phyloP scores from a whole-genome alignment of 2,329 filamentous ascomycete species.

The Fusarium sororula region DNA sequence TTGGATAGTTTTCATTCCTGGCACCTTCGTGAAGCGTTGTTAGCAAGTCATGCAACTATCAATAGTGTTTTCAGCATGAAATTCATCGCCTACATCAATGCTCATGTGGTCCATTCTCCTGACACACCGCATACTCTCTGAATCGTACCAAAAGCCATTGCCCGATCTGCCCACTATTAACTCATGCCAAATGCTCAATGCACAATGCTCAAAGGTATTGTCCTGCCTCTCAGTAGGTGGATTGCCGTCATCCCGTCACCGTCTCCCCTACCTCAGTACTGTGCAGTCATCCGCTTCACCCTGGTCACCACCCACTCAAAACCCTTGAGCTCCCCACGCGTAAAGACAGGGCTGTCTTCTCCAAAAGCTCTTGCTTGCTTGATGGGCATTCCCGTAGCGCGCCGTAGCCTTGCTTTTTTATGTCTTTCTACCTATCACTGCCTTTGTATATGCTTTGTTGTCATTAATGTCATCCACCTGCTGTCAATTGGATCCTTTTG shows the following conservation, averaged over 20 bases:
- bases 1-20: constrained; percentile 6
- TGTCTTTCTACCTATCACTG: not conserved
- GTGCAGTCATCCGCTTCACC: constrained; percentile 11
- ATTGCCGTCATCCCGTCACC: constrained; percentile 32
- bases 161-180: not conserved
- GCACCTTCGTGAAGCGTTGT: not conserved
- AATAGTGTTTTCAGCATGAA: not conserved
- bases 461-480: not conserved
- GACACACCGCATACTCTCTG: not conserved
- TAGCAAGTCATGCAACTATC: not conserved
- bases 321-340: constrained; percentile 30
- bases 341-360: constrained; percentile 16
- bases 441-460: not conserved
- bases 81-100: not conserved
- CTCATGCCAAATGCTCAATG: not conserved
- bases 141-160: not conserved
- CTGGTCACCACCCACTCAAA: constrained; percentile 23
- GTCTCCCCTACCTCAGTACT: constrained; percentile 2
- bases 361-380: constrained; percentile 1
- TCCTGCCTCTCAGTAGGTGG: not conserved
- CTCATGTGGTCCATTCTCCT: not conserved
- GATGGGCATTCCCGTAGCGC: constrained; percentile 11
- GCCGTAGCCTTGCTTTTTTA: constrained; percentile 27
- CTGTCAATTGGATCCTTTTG: not conserved
- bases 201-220: not conserved